Evolutionary conservation across 2,329 filamentous ascomycete species (phyloP).

Genomic region (Arthrinium phaeospermum): DNA sequence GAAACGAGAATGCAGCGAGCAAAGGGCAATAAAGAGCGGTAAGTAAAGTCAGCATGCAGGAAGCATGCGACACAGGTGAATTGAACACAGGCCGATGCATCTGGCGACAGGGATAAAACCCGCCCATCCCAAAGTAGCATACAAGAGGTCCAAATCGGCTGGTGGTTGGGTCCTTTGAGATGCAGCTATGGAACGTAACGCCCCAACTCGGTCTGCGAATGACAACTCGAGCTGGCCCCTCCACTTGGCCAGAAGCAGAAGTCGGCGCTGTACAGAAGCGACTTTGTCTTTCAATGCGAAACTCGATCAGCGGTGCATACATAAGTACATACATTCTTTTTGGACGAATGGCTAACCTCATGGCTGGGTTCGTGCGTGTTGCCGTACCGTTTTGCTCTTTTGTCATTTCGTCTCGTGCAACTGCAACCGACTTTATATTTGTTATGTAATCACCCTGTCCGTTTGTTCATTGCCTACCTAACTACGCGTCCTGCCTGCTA

Average conservation of each 20-base stretch:
- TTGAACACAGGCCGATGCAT: neutral
- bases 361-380: no score
- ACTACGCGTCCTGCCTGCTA: neutral
- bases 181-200: slow-evolving; percentile 3
- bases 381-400: neutral
- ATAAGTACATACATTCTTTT: neutral
- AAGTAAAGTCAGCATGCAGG: slow-evolving; percentile 15
- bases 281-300: slow-evolving; percentile 12
- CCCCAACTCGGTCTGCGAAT: neutral
- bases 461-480: neutral
- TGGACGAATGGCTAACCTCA: neutral
- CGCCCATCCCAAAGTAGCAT: slow-evolving; percentile 6
- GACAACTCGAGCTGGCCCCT: neutral
- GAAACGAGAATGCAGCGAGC: neutral
- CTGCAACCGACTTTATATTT: neutral
- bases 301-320: neutral
- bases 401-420: neutral
- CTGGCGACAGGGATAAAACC: slow-evolving; percentile 2
- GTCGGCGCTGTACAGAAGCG: neutral
- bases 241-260: slow-evolving; percentile 16
- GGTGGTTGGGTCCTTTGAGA: slow-evolving; percentile 10
- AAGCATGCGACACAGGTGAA: slow-evolving; percentile 7
- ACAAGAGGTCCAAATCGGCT: slow-evolving; percentile 5
- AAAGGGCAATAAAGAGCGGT: neutral
- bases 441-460: neutral